Base-by-base conservation (phyloP, 2,329 filamentous ascomycete genomes). In the Verticillium tricorpus region DNA sequence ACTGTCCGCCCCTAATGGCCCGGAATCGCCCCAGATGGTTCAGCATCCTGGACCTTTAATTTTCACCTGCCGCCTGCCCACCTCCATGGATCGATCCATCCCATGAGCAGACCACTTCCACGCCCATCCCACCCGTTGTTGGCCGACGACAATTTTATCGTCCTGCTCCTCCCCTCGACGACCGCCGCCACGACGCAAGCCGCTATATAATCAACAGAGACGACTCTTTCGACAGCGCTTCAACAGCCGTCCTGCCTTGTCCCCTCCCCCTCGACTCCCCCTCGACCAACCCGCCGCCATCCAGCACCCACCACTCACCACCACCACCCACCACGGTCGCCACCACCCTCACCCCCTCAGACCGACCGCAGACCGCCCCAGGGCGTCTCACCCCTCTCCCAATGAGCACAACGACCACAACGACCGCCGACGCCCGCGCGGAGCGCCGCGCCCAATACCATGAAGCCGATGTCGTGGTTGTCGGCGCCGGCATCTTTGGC, bases 401-500 rank as follows among this genome's bases (percentile, higher is more conserved):
- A 61, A 67, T 65, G 69, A 74, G 72, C 68, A 75, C 70, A 67
- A 68, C 69, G 63, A 69, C 71, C 63, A 67, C 73, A 56, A 70
- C 74, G 63, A 66, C 74, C 59, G 66, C 69, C 61, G 77, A 79
- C 63, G 74, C 76, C 68, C 77, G 78, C 63, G 73, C 75, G 65
- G 75, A 82, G 66, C 78, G 82, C 63, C 80, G 85, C 66, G 73
- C 79, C 57, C 73, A 78, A 61, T 79, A 85, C 72, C 86, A 88
- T 72, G 85, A 89, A 70, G 86, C 85, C 65, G 95, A 99, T 70
- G 88, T 97, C 39, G 91, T 98, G 52, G 89, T 99, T 59, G 89
- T 99, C 40, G 95, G 95, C 67, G 95, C 92, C 2, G 95, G 95
- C 61, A 84, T 98, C 62, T 86, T 97, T 65, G 95, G 95, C 50